Evolutionary conservation across 2,329 filamentous ascomycete genomes (phyloP), one percentile per base, ranked within the genome.

Genomic region (Bimuria novae-zelandiae): DNA sequence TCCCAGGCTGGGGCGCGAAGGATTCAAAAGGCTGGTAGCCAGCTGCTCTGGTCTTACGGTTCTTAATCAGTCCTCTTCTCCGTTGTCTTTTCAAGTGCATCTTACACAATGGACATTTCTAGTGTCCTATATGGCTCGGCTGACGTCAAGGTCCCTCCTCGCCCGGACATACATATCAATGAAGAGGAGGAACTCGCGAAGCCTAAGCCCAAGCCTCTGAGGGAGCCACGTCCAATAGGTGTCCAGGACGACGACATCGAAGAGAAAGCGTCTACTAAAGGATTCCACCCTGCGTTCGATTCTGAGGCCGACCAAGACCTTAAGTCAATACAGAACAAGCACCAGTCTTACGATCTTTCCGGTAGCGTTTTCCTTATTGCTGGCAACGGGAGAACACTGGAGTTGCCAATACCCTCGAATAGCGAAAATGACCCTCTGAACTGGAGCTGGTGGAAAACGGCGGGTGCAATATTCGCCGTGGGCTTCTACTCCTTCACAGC

Each of bases 311-410:
- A 22, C 6, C 25, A 5, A 5, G 25, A 27, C 5, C 25, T 27
- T 5, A 27, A 27, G 10, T 27, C 25, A 10, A 27, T 39, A 41
- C 42, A 29, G 33, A 47, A 14, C 16, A 69, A 66, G 42, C 65
- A 54, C 39, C 61, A 69, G 43, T 69, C 66, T 12, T 69, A 61
- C 49, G 52, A 61, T 19, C 41, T 66, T 14, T 54, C 61, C 2
- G 65, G 66, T 16, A 67, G 60, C 21, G 60, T 63, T 2, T 69
- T 60, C 16, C 62, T 69, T 11, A 55, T 69, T 19, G 63, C 66
- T 6, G 51, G 55, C 3, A 54, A 59, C 16, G 66, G 66, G 4
- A 56, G 47, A 14, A 66, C 56, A 1, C 48, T 69, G 12, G 63
- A 61, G 11, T 54, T 69, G 0, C 66, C 66, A 7, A 51, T 65